Evolutionary conservation across 2,329 filamentous ascomycete genomes (phyloP).

Genomic region (Penicillium sp.): DNA sequence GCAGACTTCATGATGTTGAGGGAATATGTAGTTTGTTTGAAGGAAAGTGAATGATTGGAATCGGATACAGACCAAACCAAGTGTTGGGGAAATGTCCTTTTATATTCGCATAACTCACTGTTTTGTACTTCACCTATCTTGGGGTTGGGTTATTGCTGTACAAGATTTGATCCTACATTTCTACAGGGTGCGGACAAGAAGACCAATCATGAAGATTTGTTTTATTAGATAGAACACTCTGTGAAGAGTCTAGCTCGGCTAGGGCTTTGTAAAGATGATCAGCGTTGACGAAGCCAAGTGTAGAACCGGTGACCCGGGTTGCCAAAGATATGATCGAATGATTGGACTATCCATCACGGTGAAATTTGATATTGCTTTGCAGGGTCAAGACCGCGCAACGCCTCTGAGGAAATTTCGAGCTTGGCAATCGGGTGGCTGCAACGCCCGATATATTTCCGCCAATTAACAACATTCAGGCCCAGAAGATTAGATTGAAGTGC

Average conservation of each 20-base stretch:
- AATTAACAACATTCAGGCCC: background rate
- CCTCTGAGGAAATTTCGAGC: background rate
- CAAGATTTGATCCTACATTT: background rate
- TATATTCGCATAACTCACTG: background rate
- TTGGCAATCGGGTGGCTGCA: background rate
- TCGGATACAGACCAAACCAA: background rate
- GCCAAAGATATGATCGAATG: background rate
- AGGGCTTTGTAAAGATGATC: background rate
- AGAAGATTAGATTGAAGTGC: background rate
- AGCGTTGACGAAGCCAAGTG: background rate
- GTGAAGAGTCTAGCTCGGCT: background rate
- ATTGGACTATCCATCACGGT: background rate
- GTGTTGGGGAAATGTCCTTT: background rate
- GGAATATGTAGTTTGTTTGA: background rate
- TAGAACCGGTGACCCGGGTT: background rate
- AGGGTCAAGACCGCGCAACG: background rate
- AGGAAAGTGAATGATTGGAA: background rate
- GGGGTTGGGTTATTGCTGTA: no score
- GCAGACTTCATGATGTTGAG: background rate
- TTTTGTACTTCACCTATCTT: background rate
- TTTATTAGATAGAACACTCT: background rate
- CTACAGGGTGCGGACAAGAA: constrained; percentile 2
- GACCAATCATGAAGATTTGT: background rate
- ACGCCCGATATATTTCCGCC: constrained; percentile 5
- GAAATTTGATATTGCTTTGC: background rate